A percentile compares a stretch with the other conserved stretches of the same genome.
These are phyloP conservation scores for Saccharomyces hybrid DNA, from an alignment of 1,139 yeast genomes.

Conservation along the genomic window DNA sequence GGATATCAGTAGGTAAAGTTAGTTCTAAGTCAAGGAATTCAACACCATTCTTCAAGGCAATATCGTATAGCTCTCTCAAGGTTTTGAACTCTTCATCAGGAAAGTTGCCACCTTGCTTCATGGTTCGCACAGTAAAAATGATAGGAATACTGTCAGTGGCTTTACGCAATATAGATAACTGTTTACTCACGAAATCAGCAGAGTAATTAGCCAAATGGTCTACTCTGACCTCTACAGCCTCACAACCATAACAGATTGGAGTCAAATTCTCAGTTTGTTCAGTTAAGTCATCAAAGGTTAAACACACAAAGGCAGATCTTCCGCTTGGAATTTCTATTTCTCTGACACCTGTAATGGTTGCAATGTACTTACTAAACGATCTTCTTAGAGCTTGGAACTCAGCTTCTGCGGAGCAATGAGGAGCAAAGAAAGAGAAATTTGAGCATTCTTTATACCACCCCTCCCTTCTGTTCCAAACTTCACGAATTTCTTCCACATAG, in stretches of 20 bases:
- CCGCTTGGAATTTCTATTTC: slow-evolving; percentile 40
- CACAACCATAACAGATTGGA: slow-evolving; percentile 58
- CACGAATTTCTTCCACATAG: slow-evolving; percentile 64
- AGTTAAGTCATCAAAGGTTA: slow-evolving; percentile 54
- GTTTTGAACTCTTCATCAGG: slow-evolving; percentile 46
- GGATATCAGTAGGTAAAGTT: slow-evolving; percentile 33
- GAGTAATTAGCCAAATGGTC: slow-evolving; percentile 55
- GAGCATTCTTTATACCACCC: slow-evolving; percentile 75
- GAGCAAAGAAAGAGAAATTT: slow-evolving; percentile 68
- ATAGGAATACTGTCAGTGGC: slow-evolving; percentile 60
- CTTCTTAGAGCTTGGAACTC: slow-evolving; percentile 54
- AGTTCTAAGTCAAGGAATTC: slow-evolving; percentile 51
- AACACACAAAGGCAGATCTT: slow-evolving; percentile 66
- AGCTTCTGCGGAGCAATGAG: slow-evolving; percentile 52
- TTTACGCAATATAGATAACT: slow-evolving; percentile 61
- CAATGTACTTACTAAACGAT: slow-evolving; percentile 53
- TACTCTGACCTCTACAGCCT: slow-evolving; percentile 78
- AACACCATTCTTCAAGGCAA: slow-evolving; percentile 65
- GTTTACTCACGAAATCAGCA: slow-evolving; percentile 57
- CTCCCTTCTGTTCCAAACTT: slow-evolving; percentile 81
- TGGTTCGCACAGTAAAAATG: slow-evolving; percentile 71
- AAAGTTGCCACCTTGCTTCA: slow-evolving; percentile 75
- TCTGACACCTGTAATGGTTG: slow-evolving; percentile 56
- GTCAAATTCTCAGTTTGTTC: slow-evolving; percentile 43
- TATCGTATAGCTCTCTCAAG: slow-evolving; percentile 45